Evolutionary conservation across 2,329 filamentous ascomycete species (phyloP), one percentile per base, ranked within the genome.

Genomic region (Neoscytalidium dimidiatum): DNA sequence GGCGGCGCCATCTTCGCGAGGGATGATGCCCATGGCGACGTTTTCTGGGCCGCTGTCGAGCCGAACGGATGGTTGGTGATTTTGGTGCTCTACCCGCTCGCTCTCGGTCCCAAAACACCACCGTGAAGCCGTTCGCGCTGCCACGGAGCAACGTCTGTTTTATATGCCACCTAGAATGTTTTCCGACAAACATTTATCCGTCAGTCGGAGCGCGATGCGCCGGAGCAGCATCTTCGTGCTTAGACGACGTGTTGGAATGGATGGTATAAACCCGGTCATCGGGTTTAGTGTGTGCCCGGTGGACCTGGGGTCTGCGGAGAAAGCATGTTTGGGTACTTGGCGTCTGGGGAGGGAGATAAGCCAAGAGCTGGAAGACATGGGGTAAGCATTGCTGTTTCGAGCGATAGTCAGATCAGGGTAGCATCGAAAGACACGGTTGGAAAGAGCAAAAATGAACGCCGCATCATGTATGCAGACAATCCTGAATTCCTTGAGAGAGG

Each of bases 1-100:
- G n/a, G 75, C 70, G 43, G 63, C 70, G 41, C 70, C 72, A 66
- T 71, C 67, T 53, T 67, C 64, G 64, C 64, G 64, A 28, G 71
- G 71, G 66, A 71, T 35, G 67, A 74, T 65, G 51, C 65, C 71
- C 73, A 75, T 74, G 66, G 26, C 23, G 7, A 38, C 21, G 17
- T 28, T 31, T 14, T 4, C 43, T 29, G 14, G 19, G 17, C 11
- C 13, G 35, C 2, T 11, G n/a, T 29, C 3, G 38, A 29, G 17
- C 2, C 21, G 17, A 23, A 57, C 21, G 11, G 33, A 19, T 6
- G 21, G 3, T n/a, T n/a, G n/a, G n/a, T n/a, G n/a, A n/a, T n/a
- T n/a, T n/a, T n/a, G n/a, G n/a, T n/a, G n/a, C n/a, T n/a, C 38
- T 41, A 17, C 48, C 49, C 11, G 17, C 28, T 52, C 44, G 4